A percentile compares a stretch with the other conserved stretches of the same genome.
Evolutionary conservation across 139 green algal genomes (phyloP).

Genomic region (Chlorella vulgaris): DNA sequence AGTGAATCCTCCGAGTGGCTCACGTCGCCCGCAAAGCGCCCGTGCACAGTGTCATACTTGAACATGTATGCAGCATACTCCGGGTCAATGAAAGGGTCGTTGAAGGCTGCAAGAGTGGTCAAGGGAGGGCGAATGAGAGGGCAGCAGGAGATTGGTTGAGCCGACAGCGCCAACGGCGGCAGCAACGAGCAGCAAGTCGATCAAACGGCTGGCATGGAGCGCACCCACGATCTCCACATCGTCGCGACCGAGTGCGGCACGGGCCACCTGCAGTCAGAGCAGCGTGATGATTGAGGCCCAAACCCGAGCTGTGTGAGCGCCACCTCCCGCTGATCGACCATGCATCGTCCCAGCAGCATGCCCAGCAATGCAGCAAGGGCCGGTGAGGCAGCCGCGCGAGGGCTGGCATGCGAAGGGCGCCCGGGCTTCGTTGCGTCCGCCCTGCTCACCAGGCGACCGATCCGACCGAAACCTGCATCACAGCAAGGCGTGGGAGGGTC

Average conservation of each 20-base stretch:
- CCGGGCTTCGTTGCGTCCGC: not conserved
- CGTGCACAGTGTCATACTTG: conserved; percentile 92
- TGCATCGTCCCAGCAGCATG: too few species aligned
- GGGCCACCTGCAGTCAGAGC: conserved; percentile 57
- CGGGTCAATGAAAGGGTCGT: conserved; percentile 89
- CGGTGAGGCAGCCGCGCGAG: too few species aligned
- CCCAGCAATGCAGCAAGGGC: too few species aligned
- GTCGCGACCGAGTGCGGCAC: conserved; percentile 64
- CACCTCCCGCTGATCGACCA: not conserved
- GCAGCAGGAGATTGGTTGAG: not conserved
- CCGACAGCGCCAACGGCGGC: not conserved
- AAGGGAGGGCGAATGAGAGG: not conserved
- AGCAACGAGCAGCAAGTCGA: not conserved
- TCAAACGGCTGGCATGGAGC: not conserved
- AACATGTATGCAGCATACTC: conserved; percentile 84
- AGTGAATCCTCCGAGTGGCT: conserved; percentile 55
- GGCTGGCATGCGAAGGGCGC: too few species aligned
- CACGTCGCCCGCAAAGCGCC: conserved; percentile 62
- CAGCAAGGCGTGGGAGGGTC: conserved; percentile 31
- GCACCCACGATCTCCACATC: conserved; percentile 81
- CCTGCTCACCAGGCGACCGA: conserved; percentile 76
- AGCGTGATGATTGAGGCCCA: not conserved
- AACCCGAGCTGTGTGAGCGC: not conserved
- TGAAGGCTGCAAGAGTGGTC: conserved; percentile 68
- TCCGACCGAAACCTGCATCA: conserved; percentile 82